phyloP scores from a whole-genome alignment of 495 filamentous ascomycete genomes.

The Hypoxylon fuscum region DNA sequence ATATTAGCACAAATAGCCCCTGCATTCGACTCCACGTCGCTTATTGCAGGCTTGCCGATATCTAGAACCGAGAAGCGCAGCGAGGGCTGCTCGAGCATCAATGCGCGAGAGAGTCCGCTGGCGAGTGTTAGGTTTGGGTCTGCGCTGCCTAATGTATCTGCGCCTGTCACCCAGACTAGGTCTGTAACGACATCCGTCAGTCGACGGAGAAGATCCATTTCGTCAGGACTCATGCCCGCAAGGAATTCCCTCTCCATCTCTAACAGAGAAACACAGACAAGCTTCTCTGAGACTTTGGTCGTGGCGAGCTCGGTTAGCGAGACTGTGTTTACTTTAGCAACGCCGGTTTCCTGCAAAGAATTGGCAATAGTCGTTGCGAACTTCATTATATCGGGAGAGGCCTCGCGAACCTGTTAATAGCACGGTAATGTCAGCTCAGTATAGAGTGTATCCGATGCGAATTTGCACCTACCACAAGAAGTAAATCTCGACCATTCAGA shows the following conservation, averaged over 20 bases:
- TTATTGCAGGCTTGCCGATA: slow-evolving; percentile 2
- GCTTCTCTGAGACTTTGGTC: slow-evolving; percentile 16
- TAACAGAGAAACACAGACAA: slow-evolving; percentile 30
- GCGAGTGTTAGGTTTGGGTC: slow-evolving; percentile 44
- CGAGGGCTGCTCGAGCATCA: slow-evolving; percentile 52
- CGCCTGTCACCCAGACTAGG: slow-evolving; percentile 48
- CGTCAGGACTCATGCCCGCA: slow-evolving; percentile 34
- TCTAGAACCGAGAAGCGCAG: slow-evolving; percentile 42
- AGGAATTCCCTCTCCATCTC: slow-evolving; percentile 45
- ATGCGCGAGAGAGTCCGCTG: slow-evolving; percentile 46
- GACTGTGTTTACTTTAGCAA: slow-evolving; percentile 1
- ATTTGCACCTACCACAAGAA: slow-evolving; percentile 27
- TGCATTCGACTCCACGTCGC: too few species aligned
- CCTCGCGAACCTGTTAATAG: too few species aligned
- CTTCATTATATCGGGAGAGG: too few species aligned
- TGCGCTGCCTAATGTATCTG: slow-evolving; percentile 27
- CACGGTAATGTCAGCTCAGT: too few species aligned
- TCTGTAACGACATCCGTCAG: slow-evolving; percentile 43
- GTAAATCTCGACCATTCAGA: neutral
- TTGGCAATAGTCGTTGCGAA: too few species aligned
- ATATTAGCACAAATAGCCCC: neutral
- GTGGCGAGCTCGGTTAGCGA: slow-evolving; percentile 1
- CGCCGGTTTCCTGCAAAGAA: neutral
- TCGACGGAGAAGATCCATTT: slow-evolving; percentile 42
- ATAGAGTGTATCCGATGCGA: too few species aligned